Evolutionary conservation across 148 eudicot genomes (phyloP).

Genomic region (Camellia japonica): DNA sequence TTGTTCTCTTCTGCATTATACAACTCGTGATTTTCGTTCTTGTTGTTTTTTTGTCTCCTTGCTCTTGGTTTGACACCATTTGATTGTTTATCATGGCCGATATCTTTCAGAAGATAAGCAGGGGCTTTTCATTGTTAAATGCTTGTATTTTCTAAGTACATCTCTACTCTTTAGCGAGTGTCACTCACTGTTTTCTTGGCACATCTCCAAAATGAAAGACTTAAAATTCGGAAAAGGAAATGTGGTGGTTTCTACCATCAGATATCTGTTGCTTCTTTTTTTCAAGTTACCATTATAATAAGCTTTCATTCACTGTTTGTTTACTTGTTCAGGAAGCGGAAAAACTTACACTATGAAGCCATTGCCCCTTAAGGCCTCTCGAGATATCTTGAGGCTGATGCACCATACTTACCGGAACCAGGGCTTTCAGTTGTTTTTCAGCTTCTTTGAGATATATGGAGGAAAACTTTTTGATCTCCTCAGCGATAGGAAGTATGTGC

Average conservation of each 20-base stretch:
- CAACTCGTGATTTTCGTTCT: not conserved
- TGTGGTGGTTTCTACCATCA: not conserved
- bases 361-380: conserved; percentile 84
- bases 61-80: not conserved
- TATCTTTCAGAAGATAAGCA: not conserved
- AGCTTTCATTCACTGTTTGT: conserved; percentile 9
- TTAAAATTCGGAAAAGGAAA: not conserved
- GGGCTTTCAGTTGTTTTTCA: conserved; percentile 87
- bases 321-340: conserved; percentile 73
- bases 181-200: not conserved
- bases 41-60: not conserved
- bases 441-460: conserved; percentile 99
- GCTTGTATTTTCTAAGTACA: not conserved
- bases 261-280: not conserved
- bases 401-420: conserved; percentile 86
- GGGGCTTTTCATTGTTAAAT: not conserved
- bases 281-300: not conserved
- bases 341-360: conserved; percentile 98
- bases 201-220: not conserved
- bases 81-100: not conserved
- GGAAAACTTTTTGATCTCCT: conserved; percentile 97
- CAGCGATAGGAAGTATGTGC: conserved; percentile 82
- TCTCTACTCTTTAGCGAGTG: not conserved
- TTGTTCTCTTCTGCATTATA: not conserved
- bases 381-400: conserved; percentile 89